phyloP scores from a whole-genome alignment of 768 basidiomycete genomes.

The Galerina marginata region DNA sequence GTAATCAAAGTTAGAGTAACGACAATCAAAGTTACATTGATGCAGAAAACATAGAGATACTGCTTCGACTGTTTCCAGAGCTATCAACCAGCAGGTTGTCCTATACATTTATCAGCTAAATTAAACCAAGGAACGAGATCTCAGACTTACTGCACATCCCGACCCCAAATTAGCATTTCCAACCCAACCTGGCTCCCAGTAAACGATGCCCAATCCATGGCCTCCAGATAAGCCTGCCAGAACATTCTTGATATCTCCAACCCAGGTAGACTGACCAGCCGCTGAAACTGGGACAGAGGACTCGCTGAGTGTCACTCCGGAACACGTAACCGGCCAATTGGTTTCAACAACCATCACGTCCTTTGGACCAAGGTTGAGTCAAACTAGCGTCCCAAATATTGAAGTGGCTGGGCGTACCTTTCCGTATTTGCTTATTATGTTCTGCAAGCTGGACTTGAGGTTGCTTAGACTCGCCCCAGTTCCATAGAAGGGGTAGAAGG shows the following conservation, averaged over 20 bases:
- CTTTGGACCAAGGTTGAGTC: slow-evolving; percentile 24
- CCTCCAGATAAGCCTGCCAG: slow-evolving; percentile 52
- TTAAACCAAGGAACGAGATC: background rate
- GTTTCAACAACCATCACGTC: slow-evolving; percentile 68
- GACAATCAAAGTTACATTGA: slow-evolving; percentile 32
- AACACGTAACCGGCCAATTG: slow-evolving; percentile 62
- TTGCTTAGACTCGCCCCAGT: slow-evolving; percentile 55
- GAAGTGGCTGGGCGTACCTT: slow-evolving; percentile 41
- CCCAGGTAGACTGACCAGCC: slow-evolving; percentile 60
- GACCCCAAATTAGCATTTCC: slow-evolving; percentile 56
- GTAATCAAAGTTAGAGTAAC: too few relatives aligned
- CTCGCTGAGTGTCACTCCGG: slow-evolving; percentile 50
- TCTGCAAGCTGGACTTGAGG: slow-evolving; percentile 55
- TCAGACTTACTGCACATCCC: slow-evolving; percentile 40
- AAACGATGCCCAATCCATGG: slow-evolving; percentile 53
- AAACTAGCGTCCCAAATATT: background rate
- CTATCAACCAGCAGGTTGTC: slow-evolving; percentile 56
- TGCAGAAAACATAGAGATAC: slow-evolving; percentile 44
- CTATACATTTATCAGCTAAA: slow-evolving; percentile 26
- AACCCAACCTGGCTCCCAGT: slow-evolving; percentile 74
- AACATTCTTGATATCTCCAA: slow-evolving; percentile 52
- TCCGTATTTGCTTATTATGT: slow-evolving; percentile 49
- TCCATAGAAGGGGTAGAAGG: slow-evolving; percentile 70
- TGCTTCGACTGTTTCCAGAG: slow-evolving; percentile 40
- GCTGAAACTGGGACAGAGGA: slow-evolving; percentile 50